Percentiles rank a stretch among this genome's conserved stretches.
Evolutionary conservation across 1,139 yeast genomes (phyloP).

Genomic region (Saccharomycopsis hybrid): DNA sequence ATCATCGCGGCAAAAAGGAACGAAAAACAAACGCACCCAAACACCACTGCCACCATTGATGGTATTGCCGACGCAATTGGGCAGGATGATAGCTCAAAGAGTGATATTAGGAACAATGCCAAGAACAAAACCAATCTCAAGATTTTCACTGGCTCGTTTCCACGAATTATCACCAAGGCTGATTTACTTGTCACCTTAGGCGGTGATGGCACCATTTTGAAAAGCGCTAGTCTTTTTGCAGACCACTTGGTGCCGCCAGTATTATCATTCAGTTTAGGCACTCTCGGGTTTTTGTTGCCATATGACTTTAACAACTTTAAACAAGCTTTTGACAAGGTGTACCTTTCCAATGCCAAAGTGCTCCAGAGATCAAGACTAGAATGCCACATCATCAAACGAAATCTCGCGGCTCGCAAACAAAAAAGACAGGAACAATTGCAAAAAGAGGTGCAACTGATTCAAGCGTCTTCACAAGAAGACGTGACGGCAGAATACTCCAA

Average conservation of each 20-base stretch:
- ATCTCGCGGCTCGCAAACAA: conserved; percentile 4
- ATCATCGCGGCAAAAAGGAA: conserved; percentile 32
- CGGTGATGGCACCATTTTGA: conserved; percentile 90
- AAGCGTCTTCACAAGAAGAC: conserved; percentile 1
- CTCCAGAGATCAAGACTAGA: conserved; percentile 71
- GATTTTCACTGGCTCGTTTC: conserved; percentile 52
- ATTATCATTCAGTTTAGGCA: conserved; percentile 82
- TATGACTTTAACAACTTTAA: conserved; percentile 63
- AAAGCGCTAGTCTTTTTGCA: conserved; percentile 62
- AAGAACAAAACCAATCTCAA: conserved; percentile 25
- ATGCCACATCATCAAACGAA: conserved; percentile 55
- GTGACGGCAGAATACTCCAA: too few relatives aligned
- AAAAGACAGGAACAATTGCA: not conserved
- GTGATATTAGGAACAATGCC: not conserved
- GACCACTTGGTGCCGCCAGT: conserved; percentile 79
- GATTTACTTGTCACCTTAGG: conserved; percentile 84
- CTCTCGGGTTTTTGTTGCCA: conserved; percentile 84
- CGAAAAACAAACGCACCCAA: conserved; percentile 23
- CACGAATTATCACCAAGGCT: conserved; percentile 47
- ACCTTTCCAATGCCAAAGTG: conserved; percentile 61
- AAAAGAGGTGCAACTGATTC: too few relatives aligned
- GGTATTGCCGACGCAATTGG: too few relatives aligned
- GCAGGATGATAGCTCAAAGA: not conserved
- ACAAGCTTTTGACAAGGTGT: conserved; percentile 59
- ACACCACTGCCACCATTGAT: too few relatives aligned